Evolutionary conservation across 2,329 filamentous ascomycete species (phyloP), one percentile per base, ranked within the genome.

Genomic region (Orbilia ellipsospora): DNA sequence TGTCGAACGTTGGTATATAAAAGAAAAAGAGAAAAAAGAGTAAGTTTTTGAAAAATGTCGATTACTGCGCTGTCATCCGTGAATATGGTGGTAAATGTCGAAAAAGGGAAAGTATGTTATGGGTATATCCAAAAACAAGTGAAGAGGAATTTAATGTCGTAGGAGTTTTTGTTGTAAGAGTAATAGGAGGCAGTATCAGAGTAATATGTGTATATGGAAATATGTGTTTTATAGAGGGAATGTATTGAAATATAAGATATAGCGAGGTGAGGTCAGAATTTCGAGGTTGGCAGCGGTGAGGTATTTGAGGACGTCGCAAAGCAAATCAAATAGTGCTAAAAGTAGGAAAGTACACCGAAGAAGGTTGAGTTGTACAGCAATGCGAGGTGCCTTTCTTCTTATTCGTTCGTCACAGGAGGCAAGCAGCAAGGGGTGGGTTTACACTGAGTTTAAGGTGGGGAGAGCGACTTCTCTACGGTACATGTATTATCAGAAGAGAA

Each of bases 1-100:
- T 83, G 26, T 48, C 16, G 84, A 82, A 80, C 79, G 80, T 79
- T 40, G 5, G 3, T 36, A 36, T 36, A 36, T 36, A 48, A 12
- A 48, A n/a, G 44, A 12, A 18, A 48, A 15, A 48, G 44, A 44
- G 48, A 26, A 78, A 78, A 48, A 48, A 13, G 13, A 18, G 16
- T 48, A 48, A n/a, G 44, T 62, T 13, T 50, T 56, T 55, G 50
- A 72, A 36, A 36, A 36, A 36, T 36, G 31, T 36, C 31, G 31
- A 72, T 59, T 65, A 72, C 59, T 72, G 54, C 67, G 59, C 48
- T 72, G 18, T 54, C 67, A 72, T 72, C 52, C 54, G 45, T 55
- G 31, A 48, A 15, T 48, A 18, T 48, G 44, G 44, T n/a, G 16
- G 44, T 48, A 48, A 18, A 15, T 48, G 44, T n/a, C 13, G 16